Evolutionary conservation across 768 basidiomycete species (phyloP).

Genomic region (Sistotremastrum niveocremeum): DNA sequence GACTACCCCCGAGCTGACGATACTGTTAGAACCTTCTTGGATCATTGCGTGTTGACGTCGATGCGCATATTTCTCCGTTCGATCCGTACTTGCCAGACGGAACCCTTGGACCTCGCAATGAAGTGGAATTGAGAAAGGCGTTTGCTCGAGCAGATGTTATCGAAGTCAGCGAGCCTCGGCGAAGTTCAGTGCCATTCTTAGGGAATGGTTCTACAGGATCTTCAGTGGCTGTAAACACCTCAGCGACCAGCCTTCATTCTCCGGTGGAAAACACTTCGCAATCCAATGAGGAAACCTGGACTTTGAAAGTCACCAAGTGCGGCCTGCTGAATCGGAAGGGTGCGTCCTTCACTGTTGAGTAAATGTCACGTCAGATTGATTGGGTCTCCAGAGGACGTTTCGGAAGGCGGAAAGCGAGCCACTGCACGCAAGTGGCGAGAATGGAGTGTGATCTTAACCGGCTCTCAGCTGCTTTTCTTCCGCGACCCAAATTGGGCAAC

Average conservation of each 20-base stretch:
- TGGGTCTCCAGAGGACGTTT: conserved; percentile 32
- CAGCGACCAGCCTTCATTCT: neutral
- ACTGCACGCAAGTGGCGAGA: conserved; percentile 76
- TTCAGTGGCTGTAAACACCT: conserved; percentile 7
- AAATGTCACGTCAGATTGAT: conserved; percentile 19
- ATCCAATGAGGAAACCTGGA: conserved; percentile 21
- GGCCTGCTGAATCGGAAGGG: conserved; percentile 69
- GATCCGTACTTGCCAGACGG: conserved; percentile 62
- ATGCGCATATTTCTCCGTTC: conserved; percentile 37
- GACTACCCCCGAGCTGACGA: neutral
- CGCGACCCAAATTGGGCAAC: conserved; percentile 51
- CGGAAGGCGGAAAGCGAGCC: conserved; percentile 66
- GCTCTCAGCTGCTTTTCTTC: conserved; percentile 85
- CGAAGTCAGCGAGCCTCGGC: conserved; percentile 34
- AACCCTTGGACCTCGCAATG: conserved; percentile 50
- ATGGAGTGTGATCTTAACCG: conserved; percentile 77
- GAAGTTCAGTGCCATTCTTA: conserved; percentile 28
- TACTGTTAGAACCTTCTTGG: conserved; percentile 44
- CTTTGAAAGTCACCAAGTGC: conserved; percentile 64
- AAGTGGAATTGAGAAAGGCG: conserved; percentile 45
- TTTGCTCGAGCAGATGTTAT: conserved; percentile 50
- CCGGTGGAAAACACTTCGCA: conserved; percentile 7
- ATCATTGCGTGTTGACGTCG: conserved; percentile 56
- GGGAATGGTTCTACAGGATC: conserved; percentile 4
- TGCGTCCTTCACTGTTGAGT: conserved; percentile 7